Evolutionary conservation across 108 stramenopile species (phyloP).

Genomic region (Nitzschia sp.): DNA sequence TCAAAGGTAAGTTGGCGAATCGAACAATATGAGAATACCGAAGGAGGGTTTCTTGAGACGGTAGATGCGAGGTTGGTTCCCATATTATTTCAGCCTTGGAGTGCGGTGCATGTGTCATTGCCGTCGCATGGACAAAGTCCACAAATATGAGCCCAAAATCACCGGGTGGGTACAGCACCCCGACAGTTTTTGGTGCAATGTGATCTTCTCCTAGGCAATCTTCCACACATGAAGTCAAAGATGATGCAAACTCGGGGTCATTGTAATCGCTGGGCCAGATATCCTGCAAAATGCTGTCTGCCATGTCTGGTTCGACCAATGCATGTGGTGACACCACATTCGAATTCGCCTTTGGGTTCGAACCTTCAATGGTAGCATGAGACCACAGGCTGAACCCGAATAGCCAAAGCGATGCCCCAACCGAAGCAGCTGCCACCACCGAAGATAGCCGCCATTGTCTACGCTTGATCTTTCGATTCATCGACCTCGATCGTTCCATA

Average conservation of each 20-base stretch:
- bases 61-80: slow-evolving; percentile 6
- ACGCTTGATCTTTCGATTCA: neutral
- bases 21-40: slow-evolving; percentile 9
- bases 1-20: slow-evolving; percentile 8
- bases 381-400: neutral
- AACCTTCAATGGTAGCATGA: neutral
- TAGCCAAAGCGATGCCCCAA: neutral
- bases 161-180: slow-evolving; percentile 5
- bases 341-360: neutral
- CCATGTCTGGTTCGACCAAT: neutral
- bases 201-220: neutral
- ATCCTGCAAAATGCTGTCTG: neutral
- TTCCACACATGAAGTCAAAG: slow-evolving; percentile 6
- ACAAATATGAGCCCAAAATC: neutral
- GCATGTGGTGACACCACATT: slow-evolving; percentile 7
- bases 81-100: neutral
- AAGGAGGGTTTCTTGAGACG: neutral
- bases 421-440: neutral
- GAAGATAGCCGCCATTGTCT: neutral
- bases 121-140: neutral
- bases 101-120: neutral
- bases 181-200: neutral
- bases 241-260: neutral
- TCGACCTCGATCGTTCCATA: neutral
- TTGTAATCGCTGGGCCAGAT: neutral